Conservation (phyloP, 2,329 filamentous ascomycete species). For the Sarocladium oryzae region DNA sequence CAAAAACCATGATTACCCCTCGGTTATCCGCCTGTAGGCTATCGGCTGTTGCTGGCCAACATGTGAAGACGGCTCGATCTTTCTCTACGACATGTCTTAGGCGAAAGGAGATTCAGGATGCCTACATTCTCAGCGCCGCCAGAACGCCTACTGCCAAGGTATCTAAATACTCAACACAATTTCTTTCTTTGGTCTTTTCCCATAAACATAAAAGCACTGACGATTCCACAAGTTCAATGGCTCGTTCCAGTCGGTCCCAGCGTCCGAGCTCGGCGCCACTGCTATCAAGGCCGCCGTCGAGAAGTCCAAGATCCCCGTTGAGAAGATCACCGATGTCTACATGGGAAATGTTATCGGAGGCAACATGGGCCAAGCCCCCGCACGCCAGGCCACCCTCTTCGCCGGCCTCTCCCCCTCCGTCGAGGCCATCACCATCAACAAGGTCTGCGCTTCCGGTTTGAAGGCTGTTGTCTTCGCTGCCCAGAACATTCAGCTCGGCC, state of each 20-base stretch:
- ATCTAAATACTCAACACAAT: slow-evolving; percentile 12
- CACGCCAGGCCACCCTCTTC: slow-evolving; percentile 83
- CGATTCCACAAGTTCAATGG: slow-evolving; percentile 72
- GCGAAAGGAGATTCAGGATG: slow-evolving; percentile 71
- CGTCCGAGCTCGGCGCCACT: slow-evolving; percentile 80
- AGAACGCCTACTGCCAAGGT: slow-evolving; percentile 89
- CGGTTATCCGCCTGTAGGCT: slow-evolving; percentile 29
- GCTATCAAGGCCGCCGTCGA: slow-evolving; percentile 88
- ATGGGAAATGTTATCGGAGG: slow-evolving; percentile 94
- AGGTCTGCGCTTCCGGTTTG: slow-evolving; percentile 92
- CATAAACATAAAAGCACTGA: neutral
- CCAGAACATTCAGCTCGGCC: slow-evolving; percentile 88
- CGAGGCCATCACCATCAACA: slow-evolving; percentile 92
- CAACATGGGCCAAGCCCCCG: slow-evolving; percentile 80
- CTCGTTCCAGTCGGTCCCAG: slow-evolving; percentile 73
- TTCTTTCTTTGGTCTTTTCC: neutral
- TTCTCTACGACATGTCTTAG: slow-evolving; percentile 41
- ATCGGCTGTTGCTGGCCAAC: slow-evolving; percentile 29
- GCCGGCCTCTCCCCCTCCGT: slow-evolving; percentile 75
- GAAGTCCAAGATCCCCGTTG: slow-evolving; percentile 75
- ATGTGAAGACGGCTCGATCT: slow-evolving; percentile 34
- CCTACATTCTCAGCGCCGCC: slow-evolving; percentile 86
- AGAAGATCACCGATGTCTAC: slow-evolving; percentile 86
- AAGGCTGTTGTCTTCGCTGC: slow-evolving; percentile 89
- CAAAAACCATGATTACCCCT: slow-evolving; percentile 21